A percentile compares a stretch with the other conserved stretches of the same genome.
Conservation (phyloP, 192 early-diverging fungal species). For the Anaeromyces robustus region DNA sequence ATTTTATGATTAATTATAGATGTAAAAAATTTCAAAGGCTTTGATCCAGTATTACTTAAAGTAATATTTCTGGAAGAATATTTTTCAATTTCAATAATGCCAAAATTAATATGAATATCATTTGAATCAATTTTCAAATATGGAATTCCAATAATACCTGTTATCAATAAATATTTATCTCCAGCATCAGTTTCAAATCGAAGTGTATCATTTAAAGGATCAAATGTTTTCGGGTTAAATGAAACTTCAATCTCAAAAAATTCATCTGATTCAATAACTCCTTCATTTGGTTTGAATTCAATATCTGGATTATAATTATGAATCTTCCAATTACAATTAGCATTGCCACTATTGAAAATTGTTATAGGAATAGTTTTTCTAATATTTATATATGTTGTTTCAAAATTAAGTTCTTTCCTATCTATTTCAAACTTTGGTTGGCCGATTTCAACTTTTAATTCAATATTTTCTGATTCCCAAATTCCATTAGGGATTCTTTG, state of each 20-base stretch:
- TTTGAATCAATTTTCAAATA: conserved; percentile 28
- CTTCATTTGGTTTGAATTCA: conserved; percentile 4
- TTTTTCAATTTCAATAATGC: conserved; percentile 33
- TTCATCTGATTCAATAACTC: conserved; percentile 20
- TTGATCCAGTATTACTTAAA: conserved; percentile 30
- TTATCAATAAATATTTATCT: conserved; percentile 25
- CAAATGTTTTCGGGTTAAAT: conserved; percentile 25
- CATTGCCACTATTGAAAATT: conserved; percentile 40
- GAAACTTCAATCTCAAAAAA: conserved; percentile 20
- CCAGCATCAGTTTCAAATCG: conserved; percentile 41
- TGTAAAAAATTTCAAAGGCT: conserved; percentile 32
- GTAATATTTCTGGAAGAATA: conserved; percentile 17
- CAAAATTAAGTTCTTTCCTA: conserved; percentile 39
- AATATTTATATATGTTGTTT: conserved; percentile 39
- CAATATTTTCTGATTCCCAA: conserved; percentile 20
- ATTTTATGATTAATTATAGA: conserved; percentile 14
- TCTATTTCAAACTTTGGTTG: conserved; percentile 32
- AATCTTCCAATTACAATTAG: conserved; percentile 30
- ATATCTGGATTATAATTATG: background rate
- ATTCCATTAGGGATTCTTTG: conserved; percentile 22
- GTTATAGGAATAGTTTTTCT: conserved; percentile 28
- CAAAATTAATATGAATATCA: conserved; percentile 23
- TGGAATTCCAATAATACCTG: conserved; percentile 42
- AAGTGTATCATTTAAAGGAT: conserved; percentile 19
- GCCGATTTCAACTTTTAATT: conserved; percentile 29